Evolutionary conservation across 192 early-diverging fungal genomes (phyloP), one percentile per base, ranked within the genome.

Genomic region (Coemansia javaensis): DNA sequence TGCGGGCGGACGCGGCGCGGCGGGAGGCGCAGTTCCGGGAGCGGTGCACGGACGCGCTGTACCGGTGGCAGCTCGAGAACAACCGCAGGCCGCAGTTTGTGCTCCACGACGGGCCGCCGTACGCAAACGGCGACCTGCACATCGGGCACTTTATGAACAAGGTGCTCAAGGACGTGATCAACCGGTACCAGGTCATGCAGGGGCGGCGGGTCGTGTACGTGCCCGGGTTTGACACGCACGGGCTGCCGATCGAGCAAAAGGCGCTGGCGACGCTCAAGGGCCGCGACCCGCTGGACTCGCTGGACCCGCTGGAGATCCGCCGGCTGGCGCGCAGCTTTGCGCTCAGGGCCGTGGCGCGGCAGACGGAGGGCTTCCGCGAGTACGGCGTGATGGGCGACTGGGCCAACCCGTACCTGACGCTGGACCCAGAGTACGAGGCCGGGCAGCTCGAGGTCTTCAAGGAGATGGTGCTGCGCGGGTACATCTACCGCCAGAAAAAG

Each of bases 201-300:
- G 88, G 88, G 25, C 75, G 78, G 27, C 83, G 79, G 51, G 86
- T 90, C 5, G 62, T 74, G 63, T 90, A 84, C 47, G 77, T 81
- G 4, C 88, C 88, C 22, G 88, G 88, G 44, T 90, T 85, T 69
- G 88, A 90, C 60, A 85, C 84, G 28, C 88, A 90, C 45, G 88
- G 88, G 6, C 55, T 90, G 24, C 88, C 88, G 16, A 90, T 90
- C 48, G 88, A 90, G 58, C 69, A 83, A 38, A 90, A 90, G 59
- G 86, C 86, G 0, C 61, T 90, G 16, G 79, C 68, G 11, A 63
- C 70, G 43, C 53, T 86, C 27, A 82, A 78, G 45, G 71, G 72
- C 35, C 46, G 50, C 5, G 60, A 70, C 22, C 44, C 42, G n/a
- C n/a, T n/a, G 13, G 62, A 59, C 14, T 38, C 50, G 40, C 51